Evolutionary conservation across 352 stramenopile species (phyloP).

Genomic region (Pythium pyrilobum): DNA sequence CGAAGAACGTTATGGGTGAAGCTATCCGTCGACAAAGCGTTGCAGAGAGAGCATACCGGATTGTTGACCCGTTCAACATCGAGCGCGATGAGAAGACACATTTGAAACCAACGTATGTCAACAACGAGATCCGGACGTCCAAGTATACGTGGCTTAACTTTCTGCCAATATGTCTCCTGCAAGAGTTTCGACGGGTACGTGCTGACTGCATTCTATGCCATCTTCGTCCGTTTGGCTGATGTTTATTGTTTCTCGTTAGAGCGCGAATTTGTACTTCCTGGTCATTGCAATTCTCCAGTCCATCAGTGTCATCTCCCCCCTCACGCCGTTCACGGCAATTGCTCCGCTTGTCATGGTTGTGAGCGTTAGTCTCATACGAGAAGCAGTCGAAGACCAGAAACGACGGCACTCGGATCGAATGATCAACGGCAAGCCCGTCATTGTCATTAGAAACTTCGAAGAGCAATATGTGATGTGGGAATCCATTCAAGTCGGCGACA

Average conservation of each 20-base stretch:
- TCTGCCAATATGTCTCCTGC: slow-evolving; percentile 54
- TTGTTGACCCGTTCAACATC: slow-evolving; percentile 62
- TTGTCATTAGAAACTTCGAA: slow-evolving; percentile 59
- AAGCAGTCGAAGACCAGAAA: slow-evolving; percentile 77
- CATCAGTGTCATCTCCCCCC: slow-evolving; percentile 68
- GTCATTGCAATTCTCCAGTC: slow-evolving; percentile 91
- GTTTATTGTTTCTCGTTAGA: slow-evolving; percentile 50
- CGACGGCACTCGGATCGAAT: slow-evolving; percentile 42
- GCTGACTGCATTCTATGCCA: not conserved
- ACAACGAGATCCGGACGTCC: slow-evolving; percentile 83
- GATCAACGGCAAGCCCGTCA: slow-evolving; percentile 56
- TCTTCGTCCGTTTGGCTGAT: not conserved
- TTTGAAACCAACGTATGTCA: slow-evolving; percentile 46
- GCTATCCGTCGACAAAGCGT: slow-evolving; percentile 16
- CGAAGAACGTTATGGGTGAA: not conserved
- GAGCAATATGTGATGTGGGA: slow-evolving; percentile 58
- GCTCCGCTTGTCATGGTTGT: slow-evolving; percentile 80
- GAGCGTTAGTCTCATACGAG: slow-evolving; percentile 66
- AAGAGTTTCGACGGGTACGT: slow-evolving; percentile 82
- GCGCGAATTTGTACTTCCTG: slow-evolving; percentile 94
- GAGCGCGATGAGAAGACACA: slow-evolving; percentile 48
- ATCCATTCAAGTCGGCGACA: slow-evolving; percentile 79
- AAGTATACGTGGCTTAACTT: slow-evolving; percentile 90
- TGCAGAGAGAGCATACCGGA: slow-evolving; percentile 31
- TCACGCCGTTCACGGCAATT: slow-evolving; percentile 71